phyloP scores from a whole-genome alignment of 2,329 filamentous ascomycete genomes.

The Leptoxyphium fumago region DNA sequence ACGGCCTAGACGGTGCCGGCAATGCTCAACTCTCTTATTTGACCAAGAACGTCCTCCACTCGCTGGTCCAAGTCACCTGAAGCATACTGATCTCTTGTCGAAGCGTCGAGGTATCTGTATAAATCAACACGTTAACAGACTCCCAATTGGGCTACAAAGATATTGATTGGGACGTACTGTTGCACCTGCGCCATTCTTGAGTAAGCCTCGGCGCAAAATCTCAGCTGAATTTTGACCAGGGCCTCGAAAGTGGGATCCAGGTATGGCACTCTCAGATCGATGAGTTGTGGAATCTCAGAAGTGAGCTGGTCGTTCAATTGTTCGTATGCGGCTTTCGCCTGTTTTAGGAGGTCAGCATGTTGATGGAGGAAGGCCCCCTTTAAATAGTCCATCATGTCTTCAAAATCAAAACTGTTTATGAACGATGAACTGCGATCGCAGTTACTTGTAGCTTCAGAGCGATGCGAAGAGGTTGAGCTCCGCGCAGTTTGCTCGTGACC shows the following conservation, averaged over 20 bases:
- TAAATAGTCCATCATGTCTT: constrained; percentile 18
- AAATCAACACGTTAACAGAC: neutral
- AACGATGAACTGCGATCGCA: constrained; percentile 4
- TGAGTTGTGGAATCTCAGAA: constrained; percentile 82
- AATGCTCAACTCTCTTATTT: constrained; percentile 95
- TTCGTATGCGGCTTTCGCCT: constrained; percentile 78
- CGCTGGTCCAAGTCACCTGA: constrained; percentile 79
- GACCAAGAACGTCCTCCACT: constrained; percentile 90
- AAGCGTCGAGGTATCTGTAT: constrained; percentile 54
- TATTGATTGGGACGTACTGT: constrained; percentile 49
- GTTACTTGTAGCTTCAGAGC: neutral
- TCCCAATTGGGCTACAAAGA: neutral
- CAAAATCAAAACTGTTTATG: constrained; percentile 19
- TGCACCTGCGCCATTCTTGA: constrained; percentile 97
- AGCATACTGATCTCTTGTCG: constrained; percentile 91
- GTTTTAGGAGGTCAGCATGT: constrained; percentile 16
- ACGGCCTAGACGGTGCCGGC: constrained; percentile 45
- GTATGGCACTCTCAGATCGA: constrained; percentile 84
- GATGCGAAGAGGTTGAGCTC: constrained; percentile 1
- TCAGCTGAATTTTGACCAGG: constrained; percentile 92
- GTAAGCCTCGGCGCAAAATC: constrained; percentile 97
- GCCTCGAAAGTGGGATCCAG: constrained; percentile 95
- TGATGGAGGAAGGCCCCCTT: constrained; percentile 13
- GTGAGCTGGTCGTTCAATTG: constrained; percentile 94
- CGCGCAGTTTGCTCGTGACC: neutral